Conservation (phyloP, 345 rosid species). For the Eucalyptus brandiana region DNA sequence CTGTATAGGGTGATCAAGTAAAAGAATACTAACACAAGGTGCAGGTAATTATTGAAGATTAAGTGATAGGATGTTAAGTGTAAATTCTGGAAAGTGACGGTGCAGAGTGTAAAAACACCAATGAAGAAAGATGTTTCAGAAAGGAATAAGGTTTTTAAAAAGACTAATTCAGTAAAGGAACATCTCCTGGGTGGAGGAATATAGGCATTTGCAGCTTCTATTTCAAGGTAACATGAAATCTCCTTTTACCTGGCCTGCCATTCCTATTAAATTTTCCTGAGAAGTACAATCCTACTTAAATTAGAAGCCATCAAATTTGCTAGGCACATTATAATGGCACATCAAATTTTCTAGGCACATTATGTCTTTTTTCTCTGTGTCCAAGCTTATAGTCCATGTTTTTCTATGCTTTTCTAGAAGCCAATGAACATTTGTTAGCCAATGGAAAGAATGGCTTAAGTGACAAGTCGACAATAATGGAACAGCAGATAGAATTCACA, state of each 20-base stretch:
- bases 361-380: neutral
- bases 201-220: neutral
- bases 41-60: neutral
- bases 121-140: neutral
- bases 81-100: neutral
- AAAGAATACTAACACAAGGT: neutral
- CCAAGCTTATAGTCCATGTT: neutral
- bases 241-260: neutral
- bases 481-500: neutral
- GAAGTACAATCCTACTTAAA: neutral
- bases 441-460: neutral
- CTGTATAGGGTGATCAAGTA: neutral
- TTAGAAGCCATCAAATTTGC: neutral
- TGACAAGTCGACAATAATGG: neutral
- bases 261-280: neutral
- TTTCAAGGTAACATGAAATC: neutral
- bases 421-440: neutral
- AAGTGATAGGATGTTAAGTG: neutral
- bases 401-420: neutral
- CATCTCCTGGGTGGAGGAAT: neutral
- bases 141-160: neutral
- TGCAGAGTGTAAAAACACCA: neutral
- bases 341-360: neutral
- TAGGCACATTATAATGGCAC: neutral
- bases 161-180: neutral